These are phyloP conservation scores for Annulohypoxylon maeteangense DNA, from an alignment of 495 filamentous ascomycete species.

Conservation along the genomic window DNA sequence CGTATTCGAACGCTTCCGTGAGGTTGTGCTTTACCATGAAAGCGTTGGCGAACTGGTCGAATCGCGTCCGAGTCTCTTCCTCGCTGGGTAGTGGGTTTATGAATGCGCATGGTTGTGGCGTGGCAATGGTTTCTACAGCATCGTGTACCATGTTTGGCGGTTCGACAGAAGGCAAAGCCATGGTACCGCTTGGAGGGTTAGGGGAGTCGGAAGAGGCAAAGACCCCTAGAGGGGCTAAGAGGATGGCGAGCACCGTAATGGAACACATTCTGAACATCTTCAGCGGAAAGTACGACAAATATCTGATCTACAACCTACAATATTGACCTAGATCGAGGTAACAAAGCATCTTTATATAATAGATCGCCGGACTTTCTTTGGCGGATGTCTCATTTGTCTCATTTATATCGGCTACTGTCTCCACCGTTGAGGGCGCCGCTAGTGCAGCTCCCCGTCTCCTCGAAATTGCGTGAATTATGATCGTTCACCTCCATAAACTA, in stretches of 20 bases:
- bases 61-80: conserved; percentile 41
- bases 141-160: not conserved
- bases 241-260: not conserved
- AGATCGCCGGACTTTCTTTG: not conserved
- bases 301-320: not conserved
- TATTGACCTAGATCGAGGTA: not conserved
- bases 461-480: not conserved
- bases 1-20: conserved; percentile 49
- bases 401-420: not conserved
- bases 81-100: conserved; percentile 35
- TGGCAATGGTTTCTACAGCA: not conserved
- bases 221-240: conserved; percentile 4
- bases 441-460: not conserved
- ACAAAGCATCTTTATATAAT: not conserved
- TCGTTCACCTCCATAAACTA: not conserved
- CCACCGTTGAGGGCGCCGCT: not conserved
- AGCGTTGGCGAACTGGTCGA: conserved; percentile 48
- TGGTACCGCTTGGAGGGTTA: not conserved
- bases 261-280: not conserved
- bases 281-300: not conserved
- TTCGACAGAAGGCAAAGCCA: not conserved
- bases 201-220: not conserved
- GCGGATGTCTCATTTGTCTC: not conserved
- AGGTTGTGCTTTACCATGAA: conserved; percentile 50
- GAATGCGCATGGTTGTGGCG: conserved; percentile 32